These are phyloP conservation scores for Nannochloropsis salina DNA, from an alignment of 108 stramenopile species.

Conservation along the genomic window DNA sequence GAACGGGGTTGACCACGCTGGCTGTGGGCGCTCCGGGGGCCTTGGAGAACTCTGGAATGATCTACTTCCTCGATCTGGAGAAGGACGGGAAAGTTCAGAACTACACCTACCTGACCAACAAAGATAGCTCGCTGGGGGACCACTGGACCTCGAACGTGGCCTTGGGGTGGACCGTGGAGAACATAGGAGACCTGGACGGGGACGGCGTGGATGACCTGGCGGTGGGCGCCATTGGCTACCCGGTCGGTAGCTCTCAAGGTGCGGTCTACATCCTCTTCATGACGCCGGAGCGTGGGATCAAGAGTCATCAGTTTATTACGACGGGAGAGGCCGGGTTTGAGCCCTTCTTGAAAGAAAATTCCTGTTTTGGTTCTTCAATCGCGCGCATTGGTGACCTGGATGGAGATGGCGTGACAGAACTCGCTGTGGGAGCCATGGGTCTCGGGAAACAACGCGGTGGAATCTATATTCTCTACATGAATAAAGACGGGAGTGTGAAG, in stretches of 20 bases:
- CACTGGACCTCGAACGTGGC: background rate
- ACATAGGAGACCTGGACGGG: slow-evolving; percentile 12
- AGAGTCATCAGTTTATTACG: background rate
- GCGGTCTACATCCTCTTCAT: background rate
- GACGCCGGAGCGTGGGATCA: background rate
- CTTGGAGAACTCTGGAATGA: slow-evolving; percentile 5
- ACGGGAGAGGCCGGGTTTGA: background rate
- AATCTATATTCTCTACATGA: background rate
- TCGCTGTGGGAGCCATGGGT: background rate
- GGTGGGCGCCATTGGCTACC: background rate
- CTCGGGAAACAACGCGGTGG: background rate
- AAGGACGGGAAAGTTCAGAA: background rate
- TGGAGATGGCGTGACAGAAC: slow-evolving; percentile 6
- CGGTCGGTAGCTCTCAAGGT: background rate
- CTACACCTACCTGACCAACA: background rate
- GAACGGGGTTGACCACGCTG: slow-evolving; percentile 4
- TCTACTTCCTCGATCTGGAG: background rate
- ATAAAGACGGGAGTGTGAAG: background rate
- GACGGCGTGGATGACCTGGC: background rate
- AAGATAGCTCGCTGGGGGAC: background rate
- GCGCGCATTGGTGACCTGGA: background rate
- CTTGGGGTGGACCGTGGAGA: background rate
- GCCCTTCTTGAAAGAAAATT: background rate
- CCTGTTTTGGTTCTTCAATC: background rate
- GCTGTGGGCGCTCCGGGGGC: background rate